Evolutionary conservation across 805 yeast genomes (phyloP).

Genomic region (Zygosaccharomyces kombuchaensis): DNA sequence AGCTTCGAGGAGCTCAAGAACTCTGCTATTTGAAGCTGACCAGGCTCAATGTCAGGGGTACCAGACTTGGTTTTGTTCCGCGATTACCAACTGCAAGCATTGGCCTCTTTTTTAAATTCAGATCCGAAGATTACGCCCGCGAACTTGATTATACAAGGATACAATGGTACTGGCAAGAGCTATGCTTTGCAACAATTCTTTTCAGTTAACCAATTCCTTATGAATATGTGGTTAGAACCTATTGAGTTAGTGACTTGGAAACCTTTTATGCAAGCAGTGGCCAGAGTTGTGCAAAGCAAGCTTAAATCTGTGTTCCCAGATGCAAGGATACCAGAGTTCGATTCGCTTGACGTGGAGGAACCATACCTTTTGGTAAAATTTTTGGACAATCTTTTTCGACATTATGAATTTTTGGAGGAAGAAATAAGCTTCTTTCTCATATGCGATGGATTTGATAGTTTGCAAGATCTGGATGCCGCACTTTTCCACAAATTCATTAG

Average conservation of each 20-base stretch:
- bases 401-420: slow-evolving; percentile 11
- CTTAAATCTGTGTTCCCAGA: slow-evolving; percentile 17
- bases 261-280: slow-evolving; percentile 30
- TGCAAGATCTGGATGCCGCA: slow-evolving; percentile 33
- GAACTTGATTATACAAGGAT: slow-evolving; percentile 31
- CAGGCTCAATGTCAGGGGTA: slow-evolving; percentile 6
- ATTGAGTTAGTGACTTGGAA: slow-evolving; percentile 34
- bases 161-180: slow-evolving; percentile 31
- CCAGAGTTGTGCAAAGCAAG: slow-evolving; percentile 23
- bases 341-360: slow-evolving; percentile 32
- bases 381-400: slow-evolving; percentile 16
- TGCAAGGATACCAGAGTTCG: slow-evolving; percentile 13
- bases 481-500: slow-evolving; percentile 26
- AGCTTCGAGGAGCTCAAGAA: not conserved
- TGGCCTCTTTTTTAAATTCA: slow-evolving; percentile 21
- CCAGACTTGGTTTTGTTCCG: slow-evolving; percentile 19
- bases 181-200: slow-evolving; percentile 21
- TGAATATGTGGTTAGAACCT: slow-evolving; percentile 23
- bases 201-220: slow-evolving; percentile 13
- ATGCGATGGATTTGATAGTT: slow-evolving; percentile 32
- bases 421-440: slow-evolving; percentile 19
- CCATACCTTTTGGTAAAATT: slow-evolving; percentile 26
- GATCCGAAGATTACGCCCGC: slow-evolving; percentile 23
- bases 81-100: slow-evolving; percentile 23
- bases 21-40: not conserved